These are phyloP conservation scores for Perkinsus marinus DNA, from an alignment of 169 alveolate species.

Conservation along the genomic window DNA sequence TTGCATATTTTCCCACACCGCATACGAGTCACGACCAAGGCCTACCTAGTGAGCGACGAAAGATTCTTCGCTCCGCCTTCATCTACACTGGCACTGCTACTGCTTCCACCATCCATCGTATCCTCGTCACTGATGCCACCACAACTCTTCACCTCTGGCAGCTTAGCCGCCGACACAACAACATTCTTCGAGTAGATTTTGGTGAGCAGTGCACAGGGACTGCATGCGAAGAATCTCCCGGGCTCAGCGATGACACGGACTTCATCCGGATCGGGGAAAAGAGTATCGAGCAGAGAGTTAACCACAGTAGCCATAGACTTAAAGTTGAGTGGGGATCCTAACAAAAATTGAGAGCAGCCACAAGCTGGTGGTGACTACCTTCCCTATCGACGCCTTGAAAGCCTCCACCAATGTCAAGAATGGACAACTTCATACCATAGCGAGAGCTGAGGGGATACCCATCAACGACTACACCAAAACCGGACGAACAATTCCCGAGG, in stretches of 20 bases:
- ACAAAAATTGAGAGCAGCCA: background rate
- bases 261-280: conserved; percentile 2
- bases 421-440: background rate
- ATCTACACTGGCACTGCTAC: background rate
- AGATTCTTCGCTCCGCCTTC: background rate
- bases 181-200: background rate
- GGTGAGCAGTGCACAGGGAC: background rate
- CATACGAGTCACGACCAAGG: background rate
- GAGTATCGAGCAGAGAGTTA: background rate
- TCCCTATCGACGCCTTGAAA: background rate
- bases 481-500: too few species aligned
- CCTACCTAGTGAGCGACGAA: background rate
- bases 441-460: background rate
- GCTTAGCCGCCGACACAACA: background rate
- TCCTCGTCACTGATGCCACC: background rate
- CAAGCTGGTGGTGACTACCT: background rate
- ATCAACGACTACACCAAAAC: too few species aligned
- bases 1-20: too few species aligned
- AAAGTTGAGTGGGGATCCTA: background rate
- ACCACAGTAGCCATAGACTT: background rate
- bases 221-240: background rate
- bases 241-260: conserved; percentile 1
- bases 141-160: background rate
- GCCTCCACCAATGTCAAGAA: conserved; percentile 18
- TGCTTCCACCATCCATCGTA: background rate